Base-by-base conservation (phyloP, 73 alveolate species). In the Paramecium pentaurelia region DNA sequence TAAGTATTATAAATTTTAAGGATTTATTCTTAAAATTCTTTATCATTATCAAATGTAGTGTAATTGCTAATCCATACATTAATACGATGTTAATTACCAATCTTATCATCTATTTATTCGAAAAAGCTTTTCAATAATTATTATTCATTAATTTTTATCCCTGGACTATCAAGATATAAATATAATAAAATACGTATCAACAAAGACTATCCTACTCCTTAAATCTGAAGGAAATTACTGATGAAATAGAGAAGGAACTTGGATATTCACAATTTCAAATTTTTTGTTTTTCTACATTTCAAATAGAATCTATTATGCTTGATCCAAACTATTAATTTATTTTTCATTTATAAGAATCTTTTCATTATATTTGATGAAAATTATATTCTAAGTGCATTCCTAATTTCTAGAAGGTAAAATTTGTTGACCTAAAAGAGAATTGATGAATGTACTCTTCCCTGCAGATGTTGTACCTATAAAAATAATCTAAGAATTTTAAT, bases 61-160 rank as follows among this genome's bases (percentile, higher is more conserved):
- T 80, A 80, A 80, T 80, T 80, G 28, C 77, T 18, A 64, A 80
- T 22, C 91, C 91, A 80, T n/a, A 80, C 36, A 80, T 80, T 80
- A 6, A 80, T 44, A 44, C 91, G 49, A 80, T 80, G 91, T n/a
- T 11, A 6, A 18, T 22, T 22, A 32, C 49, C 22, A 11, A 64
- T 3, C 30, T n/a, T 64, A 64, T 64, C 47, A 28, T 64, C 47
- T 7, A 64, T 64, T 11, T 5, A 1, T 32, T 34, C 12, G 47
- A 64, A 64, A 64, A 28, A 36, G 22, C 9, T 9, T 9, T 28
- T 0, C 2, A 25, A 9, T 3, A 25, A 32, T n/a, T 64, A 11
- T 8, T 25, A 45, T 20, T 45, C 27, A 10, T 73, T 22, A 2
- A 20, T 8, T 9, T 80, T 80, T 8, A 80, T 10, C 4, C 91